Evolutionary conservation across 2,329 filamentous ascomycete species (phyloP), one percentile per base, ranked within the genome.

Genomic region (Fusarium sp.): DNA sequence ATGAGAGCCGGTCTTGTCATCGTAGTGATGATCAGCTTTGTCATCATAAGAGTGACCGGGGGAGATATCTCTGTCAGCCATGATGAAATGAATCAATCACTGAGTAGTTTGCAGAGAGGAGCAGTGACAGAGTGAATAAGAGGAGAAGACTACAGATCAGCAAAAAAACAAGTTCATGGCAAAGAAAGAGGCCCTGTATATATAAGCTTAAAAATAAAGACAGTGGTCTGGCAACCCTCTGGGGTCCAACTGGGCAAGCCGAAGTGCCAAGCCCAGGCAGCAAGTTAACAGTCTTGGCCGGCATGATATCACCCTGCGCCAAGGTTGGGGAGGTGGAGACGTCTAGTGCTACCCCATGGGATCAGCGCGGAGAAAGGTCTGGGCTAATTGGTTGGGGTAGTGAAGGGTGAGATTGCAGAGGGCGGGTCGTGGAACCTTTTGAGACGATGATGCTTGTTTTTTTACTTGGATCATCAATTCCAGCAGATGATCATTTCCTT

Each of bases 181-280:
- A 19, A 26, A 16, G 6, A 25, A 13, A 19, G 16, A n/a, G 28
- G 43, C 31, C 64, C 18, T 49, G 37, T 31, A 46, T 62, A 61
- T 65, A 65, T 65, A 65, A 66, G 62, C 62, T 65, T 65, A 65
- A 60, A 65, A 61, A 54, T 65, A 65, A 65, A 54, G 53, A 23
- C 44, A 16, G 34, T 11, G 39, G 51, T 65, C 30, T 23, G 37
- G 37, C 61, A 65, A 54, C 62, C 62, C 43, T 60, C 28, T 50
- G 37, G 46, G 10, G n/a, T 53, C 43, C 12, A 65, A 65, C 54
- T 60, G 49, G 61, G 61, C 61, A 65, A 65, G 2, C 62, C 62
- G 62, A 61, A 21, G n/a, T 48, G 61, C 62, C 62, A 65, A 66
- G 62, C 54, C 54, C n/a, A 65, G 62, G 62, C 62, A 65, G 62